These are phyloP conservation scores for Pseudocohnilembus persalinus DNA, from an alignment of 169 alveolate genomes.

Conservation along the genomic window DNA sequence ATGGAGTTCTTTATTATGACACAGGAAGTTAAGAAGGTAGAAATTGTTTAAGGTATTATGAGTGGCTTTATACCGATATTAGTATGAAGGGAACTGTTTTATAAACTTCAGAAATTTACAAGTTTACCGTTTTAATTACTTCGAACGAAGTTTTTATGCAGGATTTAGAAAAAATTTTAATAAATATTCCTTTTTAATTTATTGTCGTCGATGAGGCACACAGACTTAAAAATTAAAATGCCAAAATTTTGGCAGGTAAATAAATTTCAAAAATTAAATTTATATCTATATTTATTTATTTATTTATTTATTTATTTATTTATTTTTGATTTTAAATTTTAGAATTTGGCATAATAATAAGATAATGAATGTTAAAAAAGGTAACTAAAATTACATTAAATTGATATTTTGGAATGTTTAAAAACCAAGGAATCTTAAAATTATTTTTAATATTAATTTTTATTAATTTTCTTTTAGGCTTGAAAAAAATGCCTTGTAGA, in stretches of 20 bases:
- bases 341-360: too few relatives aligned
- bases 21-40: constrained; percentile 89
- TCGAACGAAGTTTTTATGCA: constrained; percentile 87
- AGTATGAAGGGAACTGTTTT: constrained; percentile 69
- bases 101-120: constrained; percentile 51
- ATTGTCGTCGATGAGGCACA: constrained; percentile 93
- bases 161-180: constrained; percentile 77
- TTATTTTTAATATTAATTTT: too few relatives aligned
- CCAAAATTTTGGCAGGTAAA: constrained; percentile 69
- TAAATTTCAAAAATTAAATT: too few relatives aligned
- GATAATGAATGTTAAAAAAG: too few relatives aligned
- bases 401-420: too few relatives aligned
- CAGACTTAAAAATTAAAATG: constrained; percentile 88
- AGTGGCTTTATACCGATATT: constrained; percentile 81
- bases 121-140: constrained; percentile 84
- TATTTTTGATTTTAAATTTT: too few relatives aligned
- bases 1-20: constrained; percentile 86
- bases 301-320: too few relatives aligned
- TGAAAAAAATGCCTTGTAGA: constrained; percentile 86
- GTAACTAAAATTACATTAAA: too few relatives aligned
- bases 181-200: constrained; percentile 82
- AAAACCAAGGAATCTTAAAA: too few relatives aligned
- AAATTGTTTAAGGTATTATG: constrained; percentile 73
- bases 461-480: constrained; percentile 26
- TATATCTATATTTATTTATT: too few relatives aligned